These are phyloP conservation scores for Persicaria maculosa DNA, from an alignment of 148 eudicot genomes.

Conservation along the genomic window DNA sequence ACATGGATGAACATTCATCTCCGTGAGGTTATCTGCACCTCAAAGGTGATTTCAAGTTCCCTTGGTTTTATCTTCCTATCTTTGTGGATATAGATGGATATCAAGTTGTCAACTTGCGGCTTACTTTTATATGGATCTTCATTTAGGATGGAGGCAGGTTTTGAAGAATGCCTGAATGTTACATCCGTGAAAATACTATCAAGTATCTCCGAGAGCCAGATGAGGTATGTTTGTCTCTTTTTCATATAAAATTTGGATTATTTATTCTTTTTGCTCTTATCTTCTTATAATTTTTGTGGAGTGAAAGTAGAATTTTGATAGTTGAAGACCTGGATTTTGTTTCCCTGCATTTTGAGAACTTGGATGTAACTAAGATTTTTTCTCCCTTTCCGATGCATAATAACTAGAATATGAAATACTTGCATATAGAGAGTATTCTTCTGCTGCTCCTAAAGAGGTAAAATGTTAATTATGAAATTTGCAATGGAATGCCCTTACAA, in stretches of 20 bases:
- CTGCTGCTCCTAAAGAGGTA: neutral
- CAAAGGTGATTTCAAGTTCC: slow-evolving; percentile 42
- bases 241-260: no score
- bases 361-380: neutral
- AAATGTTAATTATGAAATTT: neutral
- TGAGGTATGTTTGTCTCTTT: slow-evolving; percentile 21
- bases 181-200: slow-evolving; percentile 84
- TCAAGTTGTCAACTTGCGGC: no score
- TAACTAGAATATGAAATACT: neutral
- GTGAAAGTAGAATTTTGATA: neutral
- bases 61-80: neutral
- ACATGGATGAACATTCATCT: slow-evolving; percentile 98
- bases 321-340: neutral
- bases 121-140: no score
- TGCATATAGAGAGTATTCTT: neutral
- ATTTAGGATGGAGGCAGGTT: no score
- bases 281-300: neutral
- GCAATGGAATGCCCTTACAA: neutral
- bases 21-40: slow-evolving; percentile 93
- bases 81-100: neutral
- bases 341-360: neutral
- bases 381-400: neutral
- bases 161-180: slow-evolving; percentile 4
- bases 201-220: slow-evolving; percentile 48
- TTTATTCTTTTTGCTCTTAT: neutral